Evolutionary conservation across 2,329 filamentous ascomycete genomes (phyloP).

Genomic region (Diaporthe sp.): DNA sequence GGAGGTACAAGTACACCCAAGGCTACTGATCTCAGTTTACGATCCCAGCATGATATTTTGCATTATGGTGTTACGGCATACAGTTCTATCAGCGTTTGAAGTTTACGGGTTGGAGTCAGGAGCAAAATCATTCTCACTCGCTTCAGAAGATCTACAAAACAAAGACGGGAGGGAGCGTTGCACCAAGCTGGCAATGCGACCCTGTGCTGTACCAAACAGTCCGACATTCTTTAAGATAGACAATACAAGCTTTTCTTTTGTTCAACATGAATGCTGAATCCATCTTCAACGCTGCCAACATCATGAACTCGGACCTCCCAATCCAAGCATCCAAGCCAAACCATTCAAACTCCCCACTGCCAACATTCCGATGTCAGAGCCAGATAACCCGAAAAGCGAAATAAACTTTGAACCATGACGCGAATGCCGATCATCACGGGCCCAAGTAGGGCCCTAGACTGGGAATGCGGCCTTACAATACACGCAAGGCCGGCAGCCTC

Average conservation of each 20-base stretch:
- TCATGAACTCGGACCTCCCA: background rate
- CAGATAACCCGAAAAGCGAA: constrained; percentile 12
- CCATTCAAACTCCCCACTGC: background rate
- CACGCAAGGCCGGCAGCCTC: constrained; percentile 2
- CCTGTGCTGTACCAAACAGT: background rate
- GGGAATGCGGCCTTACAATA: constrained; percentile 5
- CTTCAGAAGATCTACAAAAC: background rate
- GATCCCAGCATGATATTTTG: background rate
- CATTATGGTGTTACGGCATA: background rate
- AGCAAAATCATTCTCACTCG: constrained; percentile 3
- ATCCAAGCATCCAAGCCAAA: background rate
- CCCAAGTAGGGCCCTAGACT: constrained; percentile 4
- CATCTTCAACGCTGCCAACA: background rate
- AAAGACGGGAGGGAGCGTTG: background rate
- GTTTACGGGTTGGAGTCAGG: background rate
- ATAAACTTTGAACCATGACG: constrained; percentile 31
- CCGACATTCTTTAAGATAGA: constrained; percentile 23
- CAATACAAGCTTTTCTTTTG: constrained; percentile 28
- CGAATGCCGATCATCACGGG: constrained; percentile 16
- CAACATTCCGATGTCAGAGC: background rate
- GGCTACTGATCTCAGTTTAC: background rate
- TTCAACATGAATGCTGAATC: background rate
- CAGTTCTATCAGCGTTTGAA: constrained; percentile 9
- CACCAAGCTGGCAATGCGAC: background rate
- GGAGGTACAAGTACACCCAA: constrained; percentile 31